Conservation (phyloP, 306 rosid genomes). For the Prunus dulcis region DNA sequence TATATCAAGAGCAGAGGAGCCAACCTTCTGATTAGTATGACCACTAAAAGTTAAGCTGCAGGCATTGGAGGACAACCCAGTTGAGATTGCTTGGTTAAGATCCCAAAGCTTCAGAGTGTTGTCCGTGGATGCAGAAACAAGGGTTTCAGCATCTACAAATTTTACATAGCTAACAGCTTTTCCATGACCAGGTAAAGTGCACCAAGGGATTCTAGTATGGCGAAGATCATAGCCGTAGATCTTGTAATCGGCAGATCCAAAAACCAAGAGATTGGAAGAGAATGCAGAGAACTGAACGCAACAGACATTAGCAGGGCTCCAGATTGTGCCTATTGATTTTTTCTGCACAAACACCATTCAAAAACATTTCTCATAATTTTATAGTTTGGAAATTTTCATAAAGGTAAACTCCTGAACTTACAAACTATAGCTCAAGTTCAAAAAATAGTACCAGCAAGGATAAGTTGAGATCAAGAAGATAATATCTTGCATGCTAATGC, state of each 20-base stretch:
- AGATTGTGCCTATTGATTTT: conserved; percentile 52
- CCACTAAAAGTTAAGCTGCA: conserved; percentile 56
- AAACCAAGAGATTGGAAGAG: conserved; percentile 58
- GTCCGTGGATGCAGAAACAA: conserved; percentile 75
- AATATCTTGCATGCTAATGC: not conserved
- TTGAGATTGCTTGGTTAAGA: conserved; percentile 51
- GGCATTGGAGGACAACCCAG: conserved; percentile 40
- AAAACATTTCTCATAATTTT: not conserved
- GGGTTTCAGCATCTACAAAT: conserved; percentile 41
- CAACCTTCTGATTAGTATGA: conserved; percentile 69
- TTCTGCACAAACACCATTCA: conserved; percentile 37
- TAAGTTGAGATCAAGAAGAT: not conserved
- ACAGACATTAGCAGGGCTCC: conserved; percentile 65
- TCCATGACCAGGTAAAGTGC: conserved; percentile 57
- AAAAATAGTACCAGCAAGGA: not conserved
- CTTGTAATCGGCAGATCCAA: conserved; percentile 71
- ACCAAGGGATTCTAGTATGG: conserved; percentile 65
- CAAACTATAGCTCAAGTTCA: not conserved
- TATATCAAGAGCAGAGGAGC: conserved; percentile 3
- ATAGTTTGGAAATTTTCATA: not conserved
- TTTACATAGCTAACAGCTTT: conserved; percentile 59
- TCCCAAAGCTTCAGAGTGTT: conserved; percentile 75
- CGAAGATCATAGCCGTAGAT: conserved; percentile 81
- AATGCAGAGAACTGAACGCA: conserved; percentile 71
- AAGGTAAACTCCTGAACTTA: not conserved